phyloP scores from a whole-genome alignment of 345 rosid genomes.

The Gossypium turneri region DNA sequence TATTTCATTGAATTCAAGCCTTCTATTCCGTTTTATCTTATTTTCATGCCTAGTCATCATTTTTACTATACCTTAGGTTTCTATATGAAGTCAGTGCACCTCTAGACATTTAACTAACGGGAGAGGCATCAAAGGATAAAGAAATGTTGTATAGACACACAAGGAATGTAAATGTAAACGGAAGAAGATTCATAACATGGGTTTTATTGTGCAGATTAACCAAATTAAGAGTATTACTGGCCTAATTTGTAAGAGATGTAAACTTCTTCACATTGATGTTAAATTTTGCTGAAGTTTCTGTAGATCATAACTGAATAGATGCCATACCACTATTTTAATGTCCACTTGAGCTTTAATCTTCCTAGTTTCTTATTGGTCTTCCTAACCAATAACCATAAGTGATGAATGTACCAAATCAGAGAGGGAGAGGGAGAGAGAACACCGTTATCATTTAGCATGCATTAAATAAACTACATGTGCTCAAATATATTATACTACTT shows the following conservation, averaged over 20 bases:
- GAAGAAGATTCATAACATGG: background rate
- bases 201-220: background rate
- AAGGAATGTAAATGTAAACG: background rate
- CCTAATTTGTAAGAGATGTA: background rate
- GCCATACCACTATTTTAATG: background rate
- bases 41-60: background rate
- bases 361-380: slow-evolving; percentile 9
- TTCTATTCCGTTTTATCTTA: background rate
- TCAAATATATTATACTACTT: background rate
- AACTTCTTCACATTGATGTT: slow-evolving; percentile 6
- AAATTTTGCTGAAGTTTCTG: background rate
- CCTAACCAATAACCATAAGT: background rate
- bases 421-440: background rate
- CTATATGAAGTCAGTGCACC: background rate
- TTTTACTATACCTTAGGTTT: background rate
- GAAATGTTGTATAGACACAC: background rate
- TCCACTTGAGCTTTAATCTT: background rate
- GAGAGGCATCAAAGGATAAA: background rate
- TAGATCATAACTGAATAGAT: background rate
- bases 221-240: slow-evolving; percentile 5
- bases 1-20: background rate
- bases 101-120: background rate
- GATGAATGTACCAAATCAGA: background rate
- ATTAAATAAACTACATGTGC: background rate
- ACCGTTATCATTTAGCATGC: background rate